phyloP scores from a whole-genome alignment of 2,329 filamentous ascomycete genomes.

The Trichoderma afroharzianum region DNA sequence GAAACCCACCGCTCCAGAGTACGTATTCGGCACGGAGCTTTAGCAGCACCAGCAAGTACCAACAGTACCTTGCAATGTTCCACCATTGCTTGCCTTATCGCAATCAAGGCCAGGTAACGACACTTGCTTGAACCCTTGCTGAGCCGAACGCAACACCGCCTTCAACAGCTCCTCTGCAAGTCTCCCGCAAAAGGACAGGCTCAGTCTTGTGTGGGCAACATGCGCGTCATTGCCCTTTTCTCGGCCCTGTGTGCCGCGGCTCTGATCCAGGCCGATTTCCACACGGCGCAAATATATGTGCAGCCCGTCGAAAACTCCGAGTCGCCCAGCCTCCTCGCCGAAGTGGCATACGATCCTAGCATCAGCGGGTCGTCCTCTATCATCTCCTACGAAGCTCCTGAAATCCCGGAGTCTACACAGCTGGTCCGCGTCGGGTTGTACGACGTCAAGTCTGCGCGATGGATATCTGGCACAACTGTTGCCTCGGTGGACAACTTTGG shows the following conservation, averaged over 20 bases:
- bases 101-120: conserved; percentile 8
- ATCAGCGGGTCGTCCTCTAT: conserved; percentile 43
- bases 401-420: conserved; percentile 42
- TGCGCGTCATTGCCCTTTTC: conserved; percentile 42
- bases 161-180: neutral
- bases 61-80: neutral
- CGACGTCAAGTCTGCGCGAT: conserved; percentile 43
- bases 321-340: conserved; percentile 47
- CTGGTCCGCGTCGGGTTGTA: conserved; percentile 58
- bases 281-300: conserved; percentile 51
- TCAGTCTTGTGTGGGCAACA: conserved; percentile 24
- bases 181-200: neutral
- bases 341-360: conserved; percentile 52
- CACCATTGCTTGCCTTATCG: conserved; percentile 7
- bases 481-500: conserved; percentile 54
- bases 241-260: conserved; percentile 42
- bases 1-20: neutral
- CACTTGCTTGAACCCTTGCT: neutral
- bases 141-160: neutral
- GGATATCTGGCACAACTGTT: conserved; percentile 55
- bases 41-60: neutral
- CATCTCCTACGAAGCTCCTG: conserved; percentile 54
- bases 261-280: conserved; percentile 38
- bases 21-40: neutral
- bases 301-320: conserved; percentile 43